Evolutionary conservation across 2,329 filamentous ascomycete species (phyloP), one percentile per base, ranked within the genome.

Genomic region (Aspergillus neoniger): DNA sequence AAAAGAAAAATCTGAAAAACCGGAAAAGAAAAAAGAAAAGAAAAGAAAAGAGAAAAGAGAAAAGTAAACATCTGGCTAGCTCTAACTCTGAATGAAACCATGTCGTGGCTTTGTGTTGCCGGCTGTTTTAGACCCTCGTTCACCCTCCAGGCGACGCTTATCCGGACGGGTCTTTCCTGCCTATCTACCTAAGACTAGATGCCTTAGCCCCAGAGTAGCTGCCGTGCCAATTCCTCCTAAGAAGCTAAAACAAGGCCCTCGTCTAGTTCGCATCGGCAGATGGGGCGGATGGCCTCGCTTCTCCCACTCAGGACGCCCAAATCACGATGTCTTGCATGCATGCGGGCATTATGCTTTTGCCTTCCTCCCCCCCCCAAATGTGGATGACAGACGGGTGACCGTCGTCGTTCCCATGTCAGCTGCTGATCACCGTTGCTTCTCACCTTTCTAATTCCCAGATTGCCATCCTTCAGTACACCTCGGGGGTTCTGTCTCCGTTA

Each of bases 271-370:
- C 47, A 48, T 47, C 63, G 47, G 53, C 57, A 58, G 28, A 63
- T 62, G 60, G 59, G 55, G 63, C 59, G 17, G 57, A 55, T 47
- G 47, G 44, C 23, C 44, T 19, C 32, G 23, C 28, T 48, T 25
- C 60, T 57, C 19, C 55, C 60, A 55, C 49, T 58, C 59, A 62
- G 21, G 41, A 47, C 30, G 47, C 36, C 55, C 54, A 48, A 62
- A 63, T 55, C 56, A 56, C 52, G 21, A 67, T 67, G 62, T 66
- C 50, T 56, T 66, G 62, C 60, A 66, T 65, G 57, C 61, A 58
- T 63, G 55, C 55, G 57, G 54, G 51, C 53, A 57, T 49, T 25
- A 57, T 60, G 44, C 52, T 59, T 61, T 63, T 52, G 48, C 54
- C 49, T 58, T 57, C 51, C 19, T 51, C 19, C n/a, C 23, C 49